Percentiles rank a stretch among this genome's conserved stretches.
Evolutionary conservation across 2,329 filamentous ascomycete genomes (phyloP).

Genomic region (Pseudocercospora eumusae): DNA sequence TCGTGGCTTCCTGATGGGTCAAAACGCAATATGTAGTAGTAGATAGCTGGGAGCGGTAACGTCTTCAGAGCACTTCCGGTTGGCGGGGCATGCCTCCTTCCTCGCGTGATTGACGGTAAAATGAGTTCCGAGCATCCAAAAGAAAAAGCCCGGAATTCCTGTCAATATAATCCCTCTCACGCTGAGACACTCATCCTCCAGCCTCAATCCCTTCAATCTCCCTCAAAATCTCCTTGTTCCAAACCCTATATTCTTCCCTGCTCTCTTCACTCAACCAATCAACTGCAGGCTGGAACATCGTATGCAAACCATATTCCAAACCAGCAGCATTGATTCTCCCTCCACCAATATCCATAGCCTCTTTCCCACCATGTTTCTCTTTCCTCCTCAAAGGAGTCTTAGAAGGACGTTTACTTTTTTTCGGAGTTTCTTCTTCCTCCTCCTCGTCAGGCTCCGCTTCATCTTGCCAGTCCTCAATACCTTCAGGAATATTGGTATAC

Average conservation of each 20-base stretch:
- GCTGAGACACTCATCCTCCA: not conserved
- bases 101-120: too few relatives aligned
- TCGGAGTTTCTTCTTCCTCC: conserved; percentile 21
- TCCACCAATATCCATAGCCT: conserved; percentile 19
- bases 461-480: conserved; percentile 48
- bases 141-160: too few relatives aligned
- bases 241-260: conserved; percentile 61
- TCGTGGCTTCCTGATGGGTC: too few relatives aligned
- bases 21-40: too few relatives aligned
- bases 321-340: conserved; percentile 33
- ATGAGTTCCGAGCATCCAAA: too few relatives aligned
- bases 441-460: conserved; percentile 21
- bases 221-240: conserved; percentile 63
- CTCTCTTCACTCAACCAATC: conserved; percentile 69
- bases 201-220: conserved; percentile 48
- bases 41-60: too few relatives aligned
- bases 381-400: conserved; percentile 41
- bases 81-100: too few relatives aligned
- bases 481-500: conserved; percentile 27
- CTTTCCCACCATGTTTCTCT: conserved; percentile 37
- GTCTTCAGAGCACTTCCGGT: too few relatives aligned
- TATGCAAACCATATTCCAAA: conserved; percentile 53
- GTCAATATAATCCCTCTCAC: too few relatives aligned
- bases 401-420: conserved; percentile 23
- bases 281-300: conserved; percentile 74